phyloP scores from a whole-genome alignment of 495 filamentous ascomycete species.

The Penicillium crystallinum region DNA sequence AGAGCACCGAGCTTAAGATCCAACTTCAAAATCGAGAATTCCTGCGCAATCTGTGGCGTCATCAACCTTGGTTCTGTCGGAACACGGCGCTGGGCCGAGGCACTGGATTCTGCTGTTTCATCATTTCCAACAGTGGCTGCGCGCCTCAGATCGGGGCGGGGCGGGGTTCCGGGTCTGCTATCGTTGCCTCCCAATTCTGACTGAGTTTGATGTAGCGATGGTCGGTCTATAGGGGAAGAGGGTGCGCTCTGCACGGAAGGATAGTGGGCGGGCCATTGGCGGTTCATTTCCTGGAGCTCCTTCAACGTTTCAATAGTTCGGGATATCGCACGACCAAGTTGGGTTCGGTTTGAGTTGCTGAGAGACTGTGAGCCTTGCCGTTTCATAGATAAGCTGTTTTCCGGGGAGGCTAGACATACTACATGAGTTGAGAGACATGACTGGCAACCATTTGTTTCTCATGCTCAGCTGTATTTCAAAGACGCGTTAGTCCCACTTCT shows the following conservation, averaged over 20 bases:
- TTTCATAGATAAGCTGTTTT: not conserved
- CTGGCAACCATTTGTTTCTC: constrained; percentile 58
- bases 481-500: not conserved
- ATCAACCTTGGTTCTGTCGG: constrained; percentile 68
- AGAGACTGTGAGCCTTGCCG: constrained; percentile 13
- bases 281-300: constrained; percentile 81
- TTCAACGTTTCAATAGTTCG: constrained; percentile 74
- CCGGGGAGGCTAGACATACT: constrained; percentile 37
- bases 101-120: constrained; percentile 65
- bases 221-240: constrained; percentile 36
- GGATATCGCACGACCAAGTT: constrained; percentile 79
- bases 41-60: constrained; percentile 87
- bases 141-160: constrained; percentile 55
- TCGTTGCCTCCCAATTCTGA: constrained; percentile 35
- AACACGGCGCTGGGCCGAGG: constrained; percentile 52
- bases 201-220: constrained; percentile 49
- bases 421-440: constrained; percentile 68
- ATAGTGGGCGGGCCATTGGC: constrained; percentile 90
- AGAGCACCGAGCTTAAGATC: constrained; percentile 85
- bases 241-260: constrained; percentile 71
- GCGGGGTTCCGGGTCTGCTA: constrained; percentile 29
- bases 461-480: constrained; percentile 42
- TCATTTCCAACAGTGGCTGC: constrained; percentile 61
- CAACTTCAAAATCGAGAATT: constrained; percentile 92
- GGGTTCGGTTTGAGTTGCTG: constrained; percentile 85